Base-by-base conservation (phyloP, 2,329 filamentous ascomycete species). In the Cladobotryum protrusum region DNA sequence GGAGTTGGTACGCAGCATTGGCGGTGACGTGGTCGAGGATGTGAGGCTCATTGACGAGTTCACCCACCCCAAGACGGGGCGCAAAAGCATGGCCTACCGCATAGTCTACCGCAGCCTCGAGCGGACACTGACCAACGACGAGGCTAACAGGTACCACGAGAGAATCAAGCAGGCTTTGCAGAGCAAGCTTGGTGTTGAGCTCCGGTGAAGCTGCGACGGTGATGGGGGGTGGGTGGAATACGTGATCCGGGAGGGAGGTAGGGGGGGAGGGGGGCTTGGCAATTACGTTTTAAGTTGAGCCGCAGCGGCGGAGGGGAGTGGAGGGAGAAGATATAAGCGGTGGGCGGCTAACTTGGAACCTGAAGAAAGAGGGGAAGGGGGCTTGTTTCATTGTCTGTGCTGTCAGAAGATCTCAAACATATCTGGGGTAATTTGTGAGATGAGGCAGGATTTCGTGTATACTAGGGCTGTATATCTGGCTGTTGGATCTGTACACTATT, bases 91-190 rank as follows among this genome's bases (percentile, higher is more conserved):
- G 72, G 95, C 89, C 69, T 99, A 96, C 68, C 79, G 91, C 55
- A 86, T 97, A 68, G 92, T 92, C 64, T 99, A 99, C 71, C 81
- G 93, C 56, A 96, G 90, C 67, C 72, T 96, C 58, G 92, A 96
- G 74, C 80, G 87, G 63, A 99, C 92, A 2, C 72, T 99, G 66
- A 96, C 86, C 9, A 93, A 90, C 59, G 75, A 79, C 34, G 88
- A 96, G 74, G 81, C 83, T 11, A 95, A 95, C 63, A 68, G 74
- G 40, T 69, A 95, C 63, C 92, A 99, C 66, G 75, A 82, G 45
- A 67, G 74, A 57, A 84, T 97, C 41, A 73, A 77, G 39, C 61
- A 71, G 54, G 77, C 79, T 56, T 70, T 97, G 55, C 83, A 87
- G 3, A 71, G 78, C 53, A 81, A 81, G 58, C 72, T 95, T 52